Evolutionary conservation across 2,329 filamentous ascomycete species (phyloP).

Genomic region (Diaporthe vaccinii): DNA sequence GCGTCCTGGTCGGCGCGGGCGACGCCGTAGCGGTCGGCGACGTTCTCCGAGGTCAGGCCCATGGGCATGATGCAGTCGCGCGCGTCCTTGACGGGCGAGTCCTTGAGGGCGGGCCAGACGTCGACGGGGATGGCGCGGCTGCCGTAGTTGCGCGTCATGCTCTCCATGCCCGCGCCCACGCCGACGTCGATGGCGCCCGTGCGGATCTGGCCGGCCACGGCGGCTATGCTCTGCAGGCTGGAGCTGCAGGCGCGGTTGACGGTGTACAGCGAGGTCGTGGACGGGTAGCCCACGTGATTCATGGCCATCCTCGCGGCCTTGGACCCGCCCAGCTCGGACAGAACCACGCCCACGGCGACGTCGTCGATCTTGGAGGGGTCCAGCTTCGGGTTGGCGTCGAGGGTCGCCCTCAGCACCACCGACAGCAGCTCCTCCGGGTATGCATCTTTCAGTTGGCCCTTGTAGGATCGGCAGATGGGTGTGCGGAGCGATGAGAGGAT

Average conservation of each 20-base stretch:
- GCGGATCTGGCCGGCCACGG: constrained; percentile 81
- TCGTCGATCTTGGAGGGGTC: constrained; percentile 80
- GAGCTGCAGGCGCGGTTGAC: constrained; percentile 90
- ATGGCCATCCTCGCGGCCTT: constrained; percentile 94
- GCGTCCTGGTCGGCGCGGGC: constrained; percentile 83
- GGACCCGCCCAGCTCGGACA: constrained; percentile 89
- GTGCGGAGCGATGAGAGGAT: constrained; percentile 93
- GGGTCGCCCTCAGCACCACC: constrained; percentile 74
- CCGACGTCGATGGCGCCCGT: constrained; percentile 79
- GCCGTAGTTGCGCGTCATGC: constrained; percentile 94
- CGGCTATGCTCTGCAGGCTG: constrained; percentile 81
- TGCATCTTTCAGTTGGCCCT: constrained; percentile 86
- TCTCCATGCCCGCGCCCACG: constrained; percentile 93
- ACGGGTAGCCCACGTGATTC: constrained; percentile 83
- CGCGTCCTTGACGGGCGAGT: constrained; percentile 76
- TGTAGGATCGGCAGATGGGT: constrained; percentile 85
- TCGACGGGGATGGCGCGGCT: constrained; percentile 85
- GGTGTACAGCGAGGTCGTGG: constrained; percentile 82
- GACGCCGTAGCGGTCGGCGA: constrained; percentile 82
- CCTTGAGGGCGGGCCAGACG: constrained; percentile 80
- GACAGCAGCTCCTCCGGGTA: constrained; percentile 92
- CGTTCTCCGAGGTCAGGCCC: constrained; percentile 92
- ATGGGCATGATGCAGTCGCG: constrained; percentile 94
- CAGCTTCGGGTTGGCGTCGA: constrained; percentile 79
- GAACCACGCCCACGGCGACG: constrained; percentile 87